Base-by-base conservation (phyloP, 140 eudicot species). In the Artemisia princeps region DNA sequence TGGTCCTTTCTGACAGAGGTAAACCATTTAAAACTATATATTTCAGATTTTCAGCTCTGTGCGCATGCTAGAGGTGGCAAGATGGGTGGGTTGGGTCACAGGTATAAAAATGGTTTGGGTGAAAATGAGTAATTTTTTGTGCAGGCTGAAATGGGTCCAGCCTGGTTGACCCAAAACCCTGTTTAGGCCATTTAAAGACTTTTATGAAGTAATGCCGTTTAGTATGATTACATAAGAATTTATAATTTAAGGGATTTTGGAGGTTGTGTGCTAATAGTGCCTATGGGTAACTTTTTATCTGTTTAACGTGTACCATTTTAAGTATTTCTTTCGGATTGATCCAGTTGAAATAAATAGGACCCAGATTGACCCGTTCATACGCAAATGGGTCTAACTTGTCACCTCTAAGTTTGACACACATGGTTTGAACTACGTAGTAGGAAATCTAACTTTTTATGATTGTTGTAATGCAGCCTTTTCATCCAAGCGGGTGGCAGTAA, bases 1-100 rank as follows among this genome's bases (percentile, higher is more conserved):
- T 94, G 62, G 95, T 94, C 49, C 96, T 94, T 68, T 94, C 99
- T 37, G 99, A 94, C 68, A 77, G 99, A 86, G 99, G 99, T 94
- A 86, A 33, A 1, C 50, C 12, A 19, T 62, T 19, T 11, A 22
- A 49, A 22, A 3, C 10, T 59, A 26, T 59, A 12, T 15, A 26
- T 26, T 26, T 26, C 33, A 26, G 33, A 26, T 62, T 2, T 44
- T 16, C 13, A 7, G 67, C 14, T 28, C 52, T 62, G 66, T 61
- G 1, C 13, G 26, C 12, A 59, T 14, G 4, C 15, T 42, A 49
- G 4, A 15, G 2, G 12, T 33, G 15, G 33, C 62, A 5, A 68
- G n/a, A 55, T 33, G 55, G 45, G 55, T 1, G 19, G 64, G 33
- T 26, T 26, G 33, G 1, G 64, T 55, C 7, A 17, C 26, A 6